phyloP scores from a whole-genome alignment of 192 early-diverging fungal genomes.

The Dissophora ornata region DNA sequence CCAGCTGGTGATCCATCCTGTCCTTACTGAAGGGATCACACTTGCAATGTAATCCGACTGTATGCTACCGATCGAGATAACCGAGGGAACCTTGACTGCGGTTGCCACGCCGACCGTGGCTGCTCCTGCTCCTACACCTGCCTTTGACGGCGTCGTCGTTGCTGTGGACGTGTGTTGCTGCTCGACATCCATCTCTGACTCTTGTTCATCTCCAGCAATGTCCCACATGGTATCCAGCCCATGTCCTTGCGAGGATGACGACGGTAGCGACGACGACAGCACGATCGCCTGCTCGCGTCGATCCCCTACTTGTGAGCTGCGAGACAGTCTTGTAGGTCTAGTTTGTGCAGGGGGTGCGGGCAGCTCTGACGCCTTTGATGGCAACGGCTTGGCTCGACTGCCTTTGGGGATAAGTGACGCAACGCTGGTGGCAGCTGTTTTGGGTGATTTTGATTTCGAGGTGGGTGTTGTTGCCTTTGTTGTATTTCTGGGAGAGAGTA shows the following conservation, averaged over 20 bases:
- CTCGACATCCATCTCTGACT: no score
- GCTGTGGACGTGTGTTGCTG: no score
- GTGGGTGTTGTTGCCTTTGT: neutral
- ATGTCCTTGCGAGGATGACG: conserved; percentile 1
- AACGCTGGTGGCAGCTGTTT: conserved; percentile 8
- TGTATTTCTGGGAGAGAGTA: no score
- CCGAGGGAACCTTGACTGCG: neutral
- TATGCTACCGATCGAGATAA: conserved; percentile 15
- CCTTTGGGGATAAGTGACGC: conserved; percentile 22
- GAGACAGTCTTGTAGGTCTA: neutral
- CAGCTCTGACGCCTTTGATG: conserved; percentile 3
- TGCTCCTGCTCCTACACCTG: neutral
- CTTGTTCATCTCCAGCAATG: no score
- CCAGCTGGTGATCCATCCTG: conserved; percentile 7
- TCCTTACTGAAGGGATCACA: neutral
- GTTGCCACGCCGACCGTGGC: neutral
- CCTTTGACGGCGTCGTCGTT: no score
- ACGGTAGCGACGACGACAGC: conserved; percentile 19
- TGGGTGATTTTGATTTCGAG: neutral
- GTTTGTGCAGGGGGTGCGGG: neutral
- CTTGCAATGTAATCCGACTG: conserved; percentile 4
- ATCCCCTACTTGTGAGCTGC: neutral
- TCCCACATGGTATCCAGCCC: no score
- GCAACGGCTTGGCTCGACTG: conserved; percentile 18
- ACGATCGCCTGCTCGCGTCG: conserved; percentile 6